Evolutionary conservation across 116 monocot genomes (phyloP), one percentile per base, ranked within the genome.

Genomic region (Posidonia oceanica): DNA sequence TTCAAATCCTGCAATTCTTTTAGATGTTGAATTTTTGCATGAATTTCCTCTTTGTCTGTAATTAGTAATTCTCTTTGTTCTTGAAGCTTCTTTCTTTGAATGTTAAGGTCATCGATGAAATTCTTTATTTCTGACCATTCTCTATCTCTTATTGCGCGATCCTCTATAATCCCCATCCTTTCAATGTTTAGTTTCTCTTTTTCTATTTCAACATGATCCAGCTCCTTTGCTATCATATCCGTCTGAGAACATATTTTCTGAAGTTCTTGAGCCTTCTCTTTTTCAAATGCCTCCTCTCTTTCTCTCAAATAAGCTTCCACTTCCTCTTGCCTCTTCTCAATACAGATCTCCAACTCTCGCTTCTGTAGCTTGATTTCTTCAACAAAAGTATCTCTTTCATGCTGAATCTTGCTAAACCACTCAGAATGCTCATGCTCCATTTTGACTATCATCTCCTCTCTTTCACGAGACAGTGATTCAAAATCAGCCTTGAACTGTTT

Each of bases 11-110:
- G 89, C 64, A 97, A 72, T 58, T 76, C 77, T 36, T 82, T 82
- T 40, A 97, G 80, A 63, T 82, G 68, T 54, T 89, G 71, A 70
- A 87, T 85, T 68, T 85, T 75, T 54, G 71, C 22, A 75, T 70
- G 61, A 71, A 97, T 89, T 65, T 83, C 83, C 75, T 83, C 79
- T 68, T 85, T 79, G 66, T 91, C 97, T 11, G 60, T 66, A 60
- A 79, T 80, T 54, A 97, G 69, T 61, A 89, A 70, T 62, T 97
- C 85, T 64, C 97, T 92, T 63, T 91, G 92, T 74, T 83, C 82
- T 77, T 89, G 86, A 57, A 91, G 75, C 79, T 97, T 97, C 73
- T 91, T 83, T n/a, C 92, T 62, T 72, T 91, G 97, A 29, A 71
- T 41, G 69, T 85, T 75, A 40, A 97, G 85, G 36, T 67, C 76